Evolutionary conservation across 1,284 basidiomycete species (phyloP).

Genomic region (Coriolopsis trogii): DNA sequence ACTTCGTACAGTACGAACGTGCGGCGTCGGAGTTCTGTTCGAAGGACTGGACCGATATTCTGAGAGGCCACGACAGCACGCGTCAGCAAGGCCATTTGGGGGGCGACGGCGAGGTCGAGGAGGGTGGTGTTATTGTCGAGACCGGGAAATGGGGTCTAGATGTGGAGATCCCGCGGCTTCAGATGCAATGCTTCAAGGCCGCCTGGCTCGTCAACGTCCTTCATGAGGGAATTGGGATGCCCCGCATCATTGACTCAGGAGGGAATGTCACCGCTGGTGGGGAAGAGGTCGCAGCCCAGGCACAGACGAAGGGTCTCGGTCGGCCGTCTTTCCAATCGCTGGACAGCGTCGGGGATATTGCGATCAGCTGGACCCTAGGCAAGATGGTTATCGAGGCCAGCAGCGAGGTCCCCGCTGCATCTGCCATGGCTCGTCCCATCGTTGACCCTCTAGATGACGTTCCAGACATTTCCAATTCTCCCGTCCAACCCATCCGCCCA

Average conservation of each 20-base stretch:
- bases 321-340: constrained; percentile 87
- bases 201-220: constrained; percentile 98
- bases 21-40: constrained; percentile 89
- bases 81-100: constrained; percentile 49
- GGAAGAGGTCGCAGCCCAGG: constrained; percentile 73
- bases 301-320: constrained; percentile 80
- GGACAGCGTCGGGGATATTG: constrained; percentile 89
- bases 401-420: constrained; percentile 68
- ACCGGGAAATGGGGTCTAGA: constrained; percentile 71
- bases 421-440: constrained; percentile 53
- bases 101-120: constrained; percentile 60
- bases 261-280: constrained; percentile 69
- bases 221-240: constrained; percentile 95
- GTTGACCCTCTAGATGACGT: constrained; percentile 71
- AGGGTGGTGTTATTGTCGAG: constrained; percentile 60
- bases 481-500: constrained; percentile 62
- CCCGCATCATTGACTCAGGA: constrained; percentile 84
- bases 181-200: constrained; percentile 99
- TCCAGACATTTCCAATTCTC: constrained; percentile 49
- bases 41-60: constrained; percentile 79
- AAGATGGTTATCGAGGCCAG: constrained; percentile 98
- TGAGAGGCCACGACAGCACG: constrained; percentile 66
- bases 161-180: constrained; percentile 82
- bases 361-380: constrained; percentile 97
- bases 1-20: constrained; percentile 94